phyloP scores from a whole-genome alignment of 306 rosid species.

The Carpinus fangiana region DNA sequence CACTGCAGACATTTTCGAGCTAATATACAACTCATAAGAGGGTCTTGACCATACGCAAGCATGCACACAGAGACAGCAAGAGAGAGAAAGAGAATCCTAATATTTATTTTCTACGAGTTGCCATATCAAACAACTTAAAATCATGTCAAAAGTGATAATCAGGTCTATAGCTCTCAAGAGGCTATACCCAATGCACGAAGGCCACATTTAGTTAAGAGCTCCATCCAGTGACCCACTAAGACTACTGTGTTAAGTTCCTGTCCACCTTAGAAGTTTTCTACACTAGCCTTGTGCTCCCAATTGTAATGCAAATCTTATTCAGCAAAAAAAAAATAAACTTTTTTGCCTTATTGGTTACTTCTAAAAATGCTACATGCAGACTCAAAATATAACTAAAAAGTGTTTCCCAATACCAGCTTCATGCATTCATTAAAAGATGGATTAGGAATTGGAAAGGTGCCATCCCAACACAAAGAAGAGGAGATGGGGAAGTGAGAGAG shows the following conservation, averaged over 20 bases:
- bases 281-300: not conserved
- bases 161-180: not conserved
- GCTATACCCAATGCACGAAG: not conserved
- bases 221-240: not conserved
- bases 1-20: not conserved
- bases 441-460: not conserved
- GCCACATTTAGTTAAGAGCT: not conserved
- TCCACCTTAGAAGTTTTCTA: not conserved
- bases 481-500: not conserved
- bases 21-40: not conserved
- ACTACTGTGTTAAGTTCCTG: not conserved
- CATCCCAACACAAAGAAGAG: not conserved
- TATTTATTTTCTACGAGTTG: not conserved
- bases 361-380: not conserved
- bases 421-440: not conserved
- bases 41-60: not conserved
- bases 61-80: not conserved
- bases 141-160: not conserved
- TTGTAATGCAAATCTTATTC: not conserved
- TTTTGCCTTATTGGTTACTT: not conserved
- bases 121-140: not conserved
- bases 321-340: not conserved
- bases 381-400: not conserved
- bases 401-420: not conserved
- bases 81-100: not conserved